Percentiles rank a stretch among this genome's conserved stretches.
phyloP scores from a whole-genome alignment of 441 rosid species.

The Metrosideros polymorpha region DNA sequence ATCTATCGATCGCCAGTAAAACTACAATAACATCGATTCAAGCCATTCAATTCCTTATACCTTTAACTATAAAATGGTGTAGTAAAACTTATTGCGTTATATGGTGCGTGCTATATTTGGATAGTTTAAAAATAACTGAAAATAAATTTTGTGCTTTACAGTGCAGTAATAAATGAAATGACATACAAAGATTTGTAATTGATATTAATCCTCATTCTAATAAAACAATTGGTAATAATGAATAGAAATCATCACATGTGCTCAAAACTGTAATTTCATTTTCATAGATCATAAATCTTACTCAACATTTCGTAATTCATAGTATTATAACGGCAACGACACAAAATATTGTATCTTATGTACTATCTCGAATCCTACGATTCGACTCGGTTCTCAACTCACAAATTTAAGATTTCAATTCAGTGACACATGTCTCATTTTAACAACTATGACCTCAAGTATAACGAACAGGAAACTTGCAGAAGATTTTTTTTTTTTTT shows the following conservation, averaged over 20 bases:
- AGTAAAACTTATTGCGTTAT: neutral
- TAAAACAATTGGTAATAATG: neutral
- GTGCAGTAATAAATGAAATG: neutral
- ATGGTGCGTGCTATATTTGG: neutral
- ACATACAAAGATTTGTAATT: neutral
- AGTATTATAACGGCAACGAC: neutral
- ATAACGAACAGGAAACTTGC: neutral
- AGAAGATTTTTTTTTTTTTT: neutral
- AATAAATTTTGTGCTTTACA: neutral
- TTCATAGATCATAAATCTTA: neutral
- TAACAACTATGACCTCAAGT: neutral
- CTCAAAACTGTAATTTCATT: neutral
- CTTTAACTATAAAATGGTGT: neutral
- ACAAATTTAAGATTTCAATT: neutral
- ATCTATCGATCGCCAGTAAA: neutral
- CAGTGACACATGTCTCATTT: neutral
- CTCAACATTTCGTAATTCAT: neutral
- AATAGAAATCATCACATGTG: neutral
- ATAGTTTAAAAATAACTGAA: neutral
- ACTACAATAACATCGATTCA: neutral
- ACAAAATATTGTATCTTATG: neutral
- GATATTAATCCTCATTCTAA: neutral
- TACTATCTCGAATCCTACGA: neutral
- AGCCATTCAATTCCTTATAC: accelerated
- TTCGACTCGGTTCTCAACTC: neutral